Evolutionary conservation across 2,329 filamentous ascomycete species (phyloP), one percentile per base, ranked within the genome.

Genomic region (Fusarium sp.): DNA sequence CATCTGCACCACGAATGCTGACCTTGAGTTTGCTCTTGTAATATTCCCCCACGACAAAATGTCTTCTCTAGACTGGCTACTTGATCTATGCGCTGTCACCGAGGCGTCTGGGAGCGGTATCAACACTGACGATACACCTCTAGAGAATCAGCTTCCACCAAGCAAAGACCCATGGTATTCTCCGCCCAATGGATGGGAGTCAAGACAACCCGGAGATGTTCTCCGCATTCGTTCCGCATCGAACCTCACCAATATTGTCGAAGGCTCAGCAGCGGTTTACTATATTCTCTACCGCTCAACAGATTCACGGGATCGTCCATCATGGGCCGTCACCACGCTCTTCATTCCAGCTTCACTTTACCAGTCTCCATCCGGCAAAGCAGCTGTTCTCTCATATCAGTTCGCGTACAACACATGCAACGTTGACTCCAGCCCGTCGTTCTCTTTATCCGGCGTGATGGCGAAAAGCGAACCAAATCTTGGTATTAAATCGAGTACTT

Each of bases 291-390:
- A 81, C 66, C 78, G 81, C 21, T 83, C 82, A 0, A 83, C 79
- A 0, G 78, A 82, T 65, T 80, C 80, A 3, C 75, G 68, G 4
- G 78, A 79, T 61, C 66, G 73, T 23, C 78, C 82, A 0, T 77
- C 80, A 1, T 84, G 81, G 81, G 81, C 82, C 0, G 80, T 84
- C 5, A 83, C 82, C 0, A 83, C 81, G 0, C 66, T 84, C 0
- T 79, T 82, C 9, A 45, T 82, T 0, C 81, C 80, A 10, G 10
- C 37, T 4, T 46, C 27, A 4, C 31, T 73, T 9, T 65, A 60
- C 7, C 42, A 37, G 3, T 66, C 73, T 0, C 41, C 57, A 1
- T 66, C 64, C 1, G 69, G 61, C 0, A 76, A 73, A 23, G 49
- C 38, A 3, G 60, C 65, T 0, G 2, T 76, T 16, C 16, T 76